A percentile compares a stretch with the other conserved stretches of the same genome.
Conservation (phyloP, 192 early-diverging fungal species). For the Coemansia sp. region DNA sequence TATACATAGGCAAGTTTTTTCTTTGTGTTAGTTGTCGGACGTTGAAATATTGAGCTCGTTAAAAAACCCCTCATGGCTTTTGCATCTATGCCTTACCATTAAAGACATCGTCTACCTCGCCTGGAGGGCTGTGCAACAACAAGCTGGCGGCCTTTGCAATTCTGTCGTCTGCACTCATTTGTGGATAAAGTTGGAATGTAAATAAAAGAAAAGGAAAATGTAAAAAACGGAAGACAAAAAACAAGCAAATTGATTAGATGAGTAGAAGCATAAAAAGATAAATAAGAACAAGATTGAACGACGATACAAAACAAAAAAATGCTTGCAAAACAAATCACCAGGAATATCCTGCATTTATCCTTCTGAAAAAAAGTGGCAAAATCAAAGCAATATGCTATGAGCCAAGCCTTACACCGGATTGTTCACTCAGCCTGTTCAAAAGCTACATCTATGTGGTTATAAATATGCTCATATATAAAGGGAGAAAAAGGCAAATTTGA, state of each 20-base stretch:
- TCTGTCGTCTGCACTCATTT: slow-evolving; percentile 60
- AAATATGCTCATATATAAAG: no score
- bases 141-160: slow-evolving; percentile 76
- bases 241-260: not conserved
- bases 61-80: no score
- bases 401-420: no score
- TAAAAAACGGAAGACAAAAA: slow-evolving; percentile 4
- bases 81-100: slow-evolving; percentile 82
- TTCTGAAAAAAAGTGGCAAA: no score
- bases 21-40: no score
- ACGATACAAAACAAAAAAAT: not conserved
- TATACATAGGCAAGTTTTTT: no score
- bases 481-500: not conserved
- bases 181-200: not conserved
- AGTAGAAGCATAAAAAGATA: not conserved
- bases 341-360: no score
- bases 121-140: slow-evolving; percentile 87
- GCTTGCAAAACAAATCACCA: no score
- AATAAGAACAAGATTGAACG: slow-evolving; percentile 3
- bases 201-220: slow-evolving; percentile 1
- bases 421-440: no score
- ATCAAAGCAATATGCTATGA: no score
- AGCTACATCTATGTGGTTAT: no score
- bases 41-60: not conserved
- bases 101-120: slow-evolving; percentile 95